Evolutionary conservation across 2,329 filamentous ascomycete species (phyloP).

Genomic region (Emergomyces africanus): DNA sequence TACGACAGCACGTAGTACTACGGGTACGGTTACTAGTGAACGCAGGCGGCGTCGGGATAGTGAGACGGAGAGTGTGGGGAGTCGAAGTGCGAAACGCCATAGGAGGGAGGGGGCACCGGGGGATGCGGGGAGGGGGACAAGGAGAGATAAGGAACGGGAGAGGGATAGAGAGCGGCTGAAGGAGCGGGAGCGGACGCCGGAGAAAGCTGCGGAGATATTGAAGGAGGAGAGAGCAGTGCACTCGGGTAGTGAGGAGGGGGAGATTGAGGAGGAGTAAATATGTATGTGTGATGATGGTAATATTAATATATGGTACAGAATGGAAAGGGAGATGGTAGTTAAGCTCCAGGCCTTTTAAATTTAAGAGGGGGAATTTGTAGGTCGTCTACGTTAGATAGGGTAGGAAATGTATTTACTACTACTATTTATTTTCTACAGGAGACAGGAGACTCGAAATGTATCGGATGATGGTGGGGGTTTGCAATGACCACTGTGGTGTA

Average conservation of each 20-base stretch:
- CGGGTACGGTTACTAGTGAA: conserved; percentile 42
- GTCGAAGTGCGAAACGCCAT: conserved; percentile 49
- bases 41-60: conserved; percentile 69
- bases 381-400: background rate
- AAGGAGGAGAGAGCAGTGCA: conserved; percentile 40
- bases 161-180: conserved; percentile 19
- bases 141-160: conserved; percentile 23
- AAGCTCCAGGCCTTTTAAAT: background rate
- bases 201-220: conserved; percentile 23
- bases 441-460: background rate
- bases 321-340: background rate
- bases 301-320: background rate
- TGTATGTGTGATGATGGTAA: background rate
- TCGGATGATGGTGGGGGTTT: background rate
- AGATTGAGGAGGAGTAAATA: conserved; percentile 81
- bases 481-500: too few relatives aligned
- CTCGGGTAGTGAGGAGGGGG: conserved; percentile 91
- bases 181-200: conserved; percentile 28
- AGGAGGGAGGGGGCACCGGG: conserved; percentile 29
- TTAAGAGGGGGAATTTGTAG: background rate
- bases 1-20: conserved; percentile 36
- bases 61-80: conserved; percentile 50
- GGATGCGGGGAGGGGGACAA: conserved; percentile 23
- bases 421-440: too few relatives aligned
- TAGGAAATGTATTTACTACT: background rate